phyloP scores from a whole-genome alignment of 768 basidiomycete species.

The Austroboletus festivus region DNA sequence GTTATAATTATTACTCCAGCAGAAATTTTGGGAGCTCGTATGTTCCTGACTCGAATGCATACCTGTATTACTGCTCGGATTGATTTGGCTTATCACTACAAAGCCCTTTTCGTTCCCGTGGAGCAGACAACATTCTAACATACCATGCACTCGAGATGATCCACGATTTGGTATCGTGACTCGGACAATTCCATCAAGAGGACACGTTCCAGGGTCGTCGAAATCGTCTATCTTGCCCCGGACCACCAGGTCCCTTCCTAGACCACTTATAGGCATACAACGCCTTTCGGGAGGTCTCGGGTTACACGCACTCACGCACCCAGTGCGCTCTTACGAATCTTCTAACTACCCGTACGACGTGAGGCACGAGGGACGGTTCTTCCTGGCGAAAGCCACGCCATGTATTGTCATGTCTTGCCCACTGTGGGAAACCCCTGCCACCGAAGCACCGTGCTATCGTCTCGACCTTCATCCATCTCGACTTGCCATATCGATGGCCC shows the following conservation, averaged over 20 bases:
- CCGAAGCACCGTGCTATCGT: constrained; percentile 7
- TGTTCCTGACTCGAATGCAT: constrained; percentile 12
- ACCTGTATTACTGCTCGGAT: constrained; percentile 11
- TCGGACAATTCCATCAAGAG: background rate
- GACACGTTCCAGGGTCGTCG: background rate
- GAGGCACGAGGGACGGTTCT: constrained; percentile 17
- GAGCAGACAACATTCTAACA: too few species aligned
- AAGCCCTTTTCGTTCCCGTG: too few species aligned
- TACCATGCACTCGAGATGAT: background rate
- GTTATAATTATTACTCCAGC: background rate
- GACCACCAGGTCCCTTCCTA: constrained; percentile 1
- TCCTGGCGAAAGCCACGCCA: constrained; percentile 14
- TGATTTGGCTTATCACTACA: constrained; percentile 6
- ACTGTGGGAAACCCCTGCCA: constrained; percentile 15
- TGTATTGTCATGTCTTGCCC: background rate
- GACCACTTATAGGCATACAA: background rate
- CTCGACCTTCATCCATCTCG: constrained; percentile 1
- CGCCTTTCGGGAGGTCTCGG: constrained; percentile 15
- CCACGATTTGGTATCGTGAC: background rate
- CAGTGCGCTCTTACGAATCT: too few species aligned
- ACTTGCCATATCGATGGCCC: constrained; percentile 12
- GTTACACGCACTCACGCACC: background rate
- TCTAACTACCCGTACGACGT: background rate
- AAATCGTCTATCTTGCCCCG: background rate
- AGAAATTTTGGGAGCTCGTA: constrained; percentile 12